phyloP scores from a whole-genome alignment of 371 early-diverging fungal genomes.

The Mortierella sp. region DNA sequence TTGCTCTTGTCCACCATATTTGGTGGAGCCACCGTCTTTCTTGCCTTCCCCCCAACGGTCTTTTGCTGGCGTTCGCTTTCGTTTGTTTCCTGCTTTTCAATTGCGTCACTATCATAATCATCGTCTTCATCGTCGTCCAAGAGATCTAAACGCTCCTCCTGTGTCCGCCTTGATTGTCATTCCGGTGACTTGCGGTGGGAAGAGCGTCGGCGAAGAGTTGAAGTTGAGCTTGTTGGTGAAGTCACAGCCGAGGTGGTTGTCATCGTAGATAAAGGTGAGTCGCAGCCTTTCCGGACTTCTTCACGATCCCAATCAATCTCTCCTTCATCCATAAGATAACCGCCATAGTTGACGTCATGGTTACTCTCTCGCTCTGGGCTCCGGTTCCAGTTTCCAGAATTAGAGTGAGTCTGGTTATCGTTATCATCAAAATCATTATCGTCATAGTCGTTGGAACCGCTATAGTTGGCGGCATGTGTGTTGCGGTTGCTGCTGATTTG shows the following conservation, averaged over 20 bases:
- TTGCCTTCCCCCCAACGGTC: neutral
- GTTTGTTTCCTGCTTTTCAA: neutral
- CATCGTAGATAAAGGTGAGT: neutral
- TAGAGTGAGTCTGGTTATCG: neutral
- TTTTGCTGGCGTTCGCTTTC: neutral
- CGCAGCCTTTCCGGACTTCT: constrained; percentile 8
- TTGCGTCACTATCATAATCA: neutral
- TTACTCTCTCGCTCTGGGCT: neutral
- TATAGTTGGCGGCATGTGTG: neutral
- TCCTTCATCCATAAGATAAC: constrained; percentile 6
- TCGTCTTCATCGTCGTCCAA: constrained; percentile 4
- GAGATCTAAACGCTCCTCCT: constrained; percentile 13
- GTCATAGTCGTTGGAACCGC: neutral
- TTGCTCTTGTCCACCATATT: neutral
- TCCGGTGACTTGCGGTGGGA: constrained; percentile 15
- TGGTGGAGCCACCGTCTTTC: neutral
- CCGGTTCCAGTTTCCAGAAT: neutral
- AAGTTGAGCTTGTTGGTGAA: constrained; percentile 1
- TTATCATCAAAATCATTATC: constrained; percentile 11
- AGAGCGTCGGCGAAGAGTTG: constrained; percentile 14
- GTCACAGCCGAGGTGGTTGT: neutral
- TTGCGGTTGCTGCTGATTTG: neutral
- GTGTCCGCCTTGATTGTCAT: constrained; percentile 49
- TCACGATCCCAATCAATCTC: constrained; percentile 35
- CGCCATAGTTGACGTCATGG: neutral